Conservation (phyloP, 2,329 filamentous ascomycete genomes). For the Apiospora pterosperma region DNA sequence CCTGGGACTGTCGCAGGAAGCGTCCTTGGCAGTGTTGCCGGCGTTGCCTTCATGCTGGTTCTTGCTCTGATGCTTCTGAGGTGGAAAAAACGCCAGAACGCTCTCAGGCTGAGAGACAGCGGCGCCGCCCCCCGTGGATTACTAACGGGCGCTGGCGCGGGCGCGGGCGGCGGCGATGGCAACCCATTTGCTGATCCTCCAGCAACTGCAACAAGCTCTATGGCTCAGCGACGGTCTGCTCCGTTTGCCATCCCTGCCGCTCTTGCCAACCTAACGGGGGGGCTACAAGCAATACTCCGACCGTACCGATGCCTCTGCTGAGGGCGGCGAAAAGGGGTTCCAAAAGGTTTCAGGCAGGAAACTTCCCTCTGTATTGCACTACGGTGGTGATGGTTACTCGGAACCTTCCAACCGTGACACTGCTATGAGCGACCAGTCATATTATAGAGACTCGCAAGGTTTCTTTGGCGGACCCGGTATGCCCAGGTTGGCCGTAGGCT, state of each 20-base stretch:
- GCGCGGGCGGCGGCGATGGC: conserved; percentile 17
- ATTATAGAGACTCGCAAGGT: conserved; percentile 46
- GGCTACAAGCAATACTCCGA: conserved; percentile 33
- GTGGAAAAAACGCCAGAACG: conserved; percentile 51
- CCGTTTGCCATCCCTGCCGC: conserved; percentile 46
- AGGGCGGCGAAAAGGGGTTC: conserved; percentile 54
- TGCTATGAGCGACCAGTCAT: conserved; percentile 47
- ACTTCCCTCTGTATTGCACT: conserved; percentile 58
- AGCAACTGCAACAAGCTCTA: conserved; percentile 26
- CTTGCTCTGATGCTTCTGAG: conserved; percentile 50
- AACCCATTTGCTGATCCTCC: conserved; percentile 5
- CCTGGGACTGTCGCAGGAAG: conserved; percentile 47
- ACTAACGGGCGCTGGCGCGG: conserved; percentile 25
- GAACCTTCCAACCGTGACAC: conserved; percentile 39
- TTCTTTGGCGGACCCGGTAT: conserved; percentile 32
- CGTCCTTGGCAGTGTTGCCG: conserved; percentile 56
- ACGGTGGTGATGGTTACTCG: conserved; percentile 61
- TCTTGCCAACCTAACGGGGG: conserved; percentile 42
- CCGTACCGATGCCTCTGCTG: conserved; percentile 26
- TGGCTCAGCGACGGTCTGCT: conserved; percentile 43
- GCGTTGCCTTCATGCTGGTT: conserved; percentile 53
- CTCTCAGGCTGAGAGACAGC: conserved; percentile 36
- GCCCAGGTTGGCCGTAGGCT: conserved; percentile 48
- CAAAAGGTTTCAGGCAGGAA: conserved; percentile 64
- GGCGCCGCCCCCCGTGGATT: conserved; percentile 27